Evolutionary conservation across 2,329 filamentous ascomycete genomes (phyloP).

Genomic region (Fusarium sp.): DNA sequence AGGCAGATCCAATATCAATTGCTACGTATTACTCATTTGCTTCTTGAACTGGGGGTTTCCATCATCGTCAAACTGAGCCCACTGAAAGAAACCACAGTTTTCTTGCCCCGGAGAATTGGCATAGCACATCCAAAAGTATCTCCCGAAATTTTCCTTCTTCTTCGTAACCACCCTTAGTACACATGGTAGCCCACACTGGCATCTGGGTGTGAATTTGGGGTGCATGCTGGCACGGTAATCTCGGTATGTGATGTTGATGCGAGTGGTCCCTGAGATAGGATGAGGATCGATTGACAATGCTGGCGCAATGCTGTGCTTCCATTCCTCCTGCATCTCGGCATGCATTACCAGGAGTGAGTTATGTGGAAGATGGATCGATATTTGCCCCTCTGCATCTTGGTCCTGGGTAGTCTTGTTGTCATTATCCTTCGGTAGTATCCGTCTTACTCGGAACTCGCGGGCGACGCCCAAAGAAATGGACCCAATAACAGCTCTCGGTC

Average conservation of each 20-base stretch:
- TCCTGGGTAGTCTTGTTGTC: constrained; percentile 57
- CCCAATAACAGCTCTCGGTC: constrained; percentile 88
- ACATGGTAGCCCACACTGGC: constrained; percentile 76
- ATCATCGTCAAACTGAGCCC: constrained; percentile 89
- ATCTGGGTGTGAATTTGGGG: constrained; percentile 81
- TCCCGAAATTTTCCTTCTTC: constrained; percentile 79
- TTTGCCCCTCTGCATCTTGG: constrained; percentile 81
- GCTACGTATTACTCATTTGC: background rate
- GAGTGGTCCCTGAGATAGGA: constrained; percentile 79
- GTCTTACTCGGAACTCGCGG: constrained; percentile 90
- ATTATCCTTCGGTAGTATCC: constrained; percentile 72
- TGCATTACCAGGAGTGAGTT: constrained; percentile 97
- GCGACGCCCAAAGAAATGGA: constrained; percentile 91
- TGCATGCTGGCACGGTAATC: constrained; percentile 84
- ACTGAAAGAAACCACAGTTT: constrained; percentile 83
- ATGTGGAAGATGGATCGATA: constrained; percentile 92
- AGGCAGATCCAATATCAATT: background rate
- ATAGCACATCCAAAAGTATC: constrained; percentile 96
- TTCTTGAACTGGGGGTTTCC: constrained; percentile 71
- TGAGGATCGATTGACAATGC: constrained; percentile 85
- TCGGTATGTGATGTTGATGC: constrained; percentile 95
- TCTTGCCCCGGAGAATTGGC: constrained; percentile 76
- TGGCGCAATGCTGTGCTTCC: constrained; percentile 89
- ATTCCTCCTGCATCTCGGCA: constrained; percentile 96
- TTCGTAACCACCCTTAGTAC: constrained; percentile 83